phyloP scores from a whole-genome alignment of 805 yeast species.

The Starmerella tilneyi region DNA sequence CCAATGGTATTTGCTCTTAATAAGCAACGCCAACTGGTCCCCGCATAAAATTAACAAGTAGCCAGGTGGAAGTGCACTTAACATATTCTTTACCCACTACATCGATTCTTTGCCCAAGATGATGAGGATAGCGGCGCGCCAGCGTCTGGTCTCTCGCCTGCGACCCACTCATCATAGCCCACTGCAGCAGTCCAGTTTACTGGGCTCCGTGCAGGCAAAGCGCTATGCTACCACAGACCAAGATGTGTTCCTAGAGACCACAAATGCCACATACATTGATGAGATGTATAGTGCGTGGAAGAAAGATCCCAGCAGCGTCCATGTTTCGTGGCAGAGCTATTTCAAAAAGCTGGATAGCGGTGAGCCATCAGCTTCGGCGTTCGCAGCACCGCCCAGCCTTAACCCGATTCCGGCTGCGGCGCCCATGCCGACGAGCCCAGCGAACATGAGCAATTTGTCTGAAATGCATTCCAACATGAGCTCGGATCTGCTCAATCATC shows the following conservation, averaged over 20 bases:
- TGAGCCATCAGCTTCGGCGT: slow-evolving; percentile 61
- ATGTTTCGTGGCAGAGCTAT: slow-evolving; percentile 90
- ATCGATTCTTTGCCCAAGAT: slow-evolving; percentile 4
- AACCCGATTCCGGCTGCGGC: slow-evolving; percentile 32
- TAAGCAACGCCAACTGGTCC: neutral
- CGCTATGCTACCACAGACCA: slow-evolving; percentile 25
- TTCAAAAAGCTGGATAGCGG: slow-evolving; percentile 79
- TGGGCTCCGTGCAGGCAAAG: slow-evolving; percentile 1
- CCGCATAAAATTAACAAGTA: slow-evolving; percentile 2
- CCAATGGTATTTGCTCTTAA: slow-evolving; percentile 4
- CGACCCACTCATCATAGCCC: neutral
- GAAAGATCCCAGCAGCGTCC: slow-evolving; percentile 81
- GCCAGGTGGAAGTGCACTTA: neutral
- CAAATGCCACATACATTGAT: slow-evolving; percentile 85
- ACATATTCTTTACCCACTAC: too few relatives aligned
- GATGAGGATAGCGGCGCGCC: slow-evolving; percentile 17
- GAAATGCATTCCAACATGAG: slow-evolving; percentile 38
- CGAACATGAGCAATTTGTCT: slow-evolving; percentile 29
- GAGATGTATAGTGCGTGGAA: slow-evolving; percentile 97
- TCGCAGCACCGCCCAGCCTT: slow-evolving; percentile 76
- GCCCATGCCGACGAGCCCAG: slow-evolving; percentile 47
- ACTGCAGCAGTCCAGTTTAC: neutral
- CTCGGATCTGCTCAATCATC: slow-evolving; percentile 43
- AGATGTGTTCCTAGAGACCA: slow-evolving; percentile 74
- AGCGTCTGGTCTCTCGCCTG: slow-evolving; percentile 10